Evolutionary conservation across 805 yeast genomes (phyloP).

Genomic region (Pichia cabralensis): DNA sequence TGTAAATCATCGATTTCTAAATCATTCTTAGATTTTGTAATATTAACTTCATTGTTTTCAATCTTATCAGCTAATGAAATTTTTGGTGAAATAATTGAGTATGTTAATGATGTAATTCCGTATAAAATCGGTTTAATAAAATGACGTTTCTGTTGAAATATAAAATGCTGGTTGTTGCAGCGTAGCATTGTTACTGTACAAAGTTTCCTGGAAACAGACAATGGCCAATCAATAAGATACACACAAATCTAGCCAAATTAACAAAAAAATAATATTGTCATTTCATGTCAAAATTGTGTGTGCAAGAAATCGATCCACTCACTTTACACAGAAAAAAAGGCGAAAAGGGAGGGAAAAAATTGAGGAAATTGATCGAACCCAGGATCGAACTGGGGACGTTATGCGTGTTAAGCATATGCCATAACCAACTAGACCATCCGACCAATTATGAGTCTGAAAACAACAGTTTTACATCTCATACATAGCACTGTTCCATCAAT

Average conservation of each 20-base stretch:
- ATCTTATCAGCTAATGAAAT: constrained; percentile 50
- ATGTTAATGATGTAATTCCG: constrained; percentile 10
- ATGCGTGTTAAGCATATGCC: constrained; percentile 99
- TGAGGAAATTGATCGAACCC: constrained; percentile 76
- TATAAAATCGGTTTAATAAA: constrained; percentile 11
- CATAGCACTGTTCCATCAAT: too few relatives aligned
- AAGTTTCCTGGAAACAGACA: too few relatives aligned
- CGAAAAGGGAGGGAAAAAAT: constrained; percentile 21
- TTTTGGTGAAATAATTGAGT: constrained; percentile 26
- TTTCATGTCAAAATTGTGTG: too few relatives aligned
- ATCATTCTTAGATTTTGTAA: constrained; percentile 21
- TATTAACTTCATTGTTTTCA: constrained; percentile 40
- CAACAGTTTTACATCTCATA: too few relatives aligned
- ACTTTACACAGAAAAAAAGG: too few relatives aligned
- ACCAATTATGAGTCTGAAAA: constrained; percentile 35
- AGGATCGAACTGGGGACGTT: constrained; percentile 99
- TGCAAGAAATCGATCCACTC: too few relatives aligned
- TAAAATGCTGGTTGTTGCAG: not conserved
- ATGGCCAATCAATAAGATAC: too few relatives aligned
- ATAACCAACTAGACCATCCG: constrained; percentile 99
- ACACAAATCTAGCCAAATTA: too few relatives aligned
- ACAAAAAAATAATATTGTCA: too few relatives aligned
- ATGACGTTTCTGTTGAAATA: constrained; percentile 3
- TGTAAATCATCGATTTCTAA: constrained; percentile 16
- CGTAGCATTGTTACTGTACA: too few relatives aligned